phyloP scores from a whole-genome alignment of 2,329 filamentous ascomycete genomes.

The Cyphellophora attinorum region DNA sequence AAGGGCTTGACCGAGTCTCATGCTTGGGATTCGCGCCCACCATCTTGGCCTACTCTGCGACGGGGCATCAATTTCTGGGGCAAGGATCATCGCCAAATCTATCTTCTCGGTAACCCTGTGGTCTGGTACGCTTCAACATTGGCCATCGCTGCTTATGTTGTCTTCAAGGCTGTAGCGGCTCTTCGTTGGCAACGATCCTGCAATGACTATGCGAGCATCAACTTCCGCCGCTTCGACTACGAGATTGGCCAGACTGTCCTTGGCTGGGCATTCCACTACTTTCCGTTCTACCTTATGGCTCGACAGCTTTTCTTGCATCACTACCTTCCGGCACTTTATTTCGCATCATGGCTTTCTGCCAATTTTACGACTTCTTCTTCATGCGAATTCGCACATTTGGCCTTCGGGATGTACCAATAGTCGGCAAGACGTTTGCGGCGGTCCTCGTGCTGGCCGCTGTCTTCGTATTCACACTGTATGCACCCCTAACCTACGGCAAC shows the following conservation, averaged over 20 bases:
- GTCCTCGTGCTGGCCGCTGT: constrained; percentile 66
- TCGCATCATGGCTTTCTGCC: constrained; percentile 84
- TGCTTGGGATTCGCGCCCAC: constrained; percentile 92
- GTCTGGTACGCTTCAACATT: constrained; percentile 88
- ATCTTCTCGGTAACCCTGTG: constrained; percentile 87
- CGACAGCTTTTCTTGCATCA: constrained; percentile 97
- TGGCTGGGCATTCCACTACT: constrained; percentile 96
- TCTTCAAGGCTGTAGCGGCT: constrained; percentile 80
- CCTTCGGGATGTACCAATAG: constrained; percentile 57
- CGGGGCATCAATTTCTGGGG: constrained; percentile 99
- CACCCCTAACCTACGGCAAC: constrained; percentile 87
- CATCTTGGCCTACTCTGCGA: constrained; percentile 81
- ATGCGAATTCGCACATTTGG: constrained; percentile 61
- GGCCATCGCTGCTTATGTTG: constrained; percentile 64
- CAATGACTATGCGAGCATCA: constrained; percentile 70
- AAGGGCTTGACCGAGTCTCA: constrained; percentile 93
- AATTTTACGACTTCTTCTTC: constrained; percentile 77
- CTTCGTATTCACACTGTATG: constrained; percentile 71
- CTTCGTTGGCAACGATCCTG: constrained; percentile 91
- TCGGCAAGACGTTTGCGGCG: constrained; percentile 66
- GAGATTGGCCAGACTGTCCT: constrained; percentile 85
- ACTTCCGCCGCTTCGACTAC: constrained; percentile 96
- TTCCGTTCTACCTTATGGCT: constrained; percentile 97
- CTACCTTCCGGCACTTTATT: constrained; percentile 95
- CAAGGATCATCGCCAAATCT: constrained; percentile 85